Base-by-base conservation (phyloP, 768 basidiomycete genomes). In the Boletales sp. region DNA sequence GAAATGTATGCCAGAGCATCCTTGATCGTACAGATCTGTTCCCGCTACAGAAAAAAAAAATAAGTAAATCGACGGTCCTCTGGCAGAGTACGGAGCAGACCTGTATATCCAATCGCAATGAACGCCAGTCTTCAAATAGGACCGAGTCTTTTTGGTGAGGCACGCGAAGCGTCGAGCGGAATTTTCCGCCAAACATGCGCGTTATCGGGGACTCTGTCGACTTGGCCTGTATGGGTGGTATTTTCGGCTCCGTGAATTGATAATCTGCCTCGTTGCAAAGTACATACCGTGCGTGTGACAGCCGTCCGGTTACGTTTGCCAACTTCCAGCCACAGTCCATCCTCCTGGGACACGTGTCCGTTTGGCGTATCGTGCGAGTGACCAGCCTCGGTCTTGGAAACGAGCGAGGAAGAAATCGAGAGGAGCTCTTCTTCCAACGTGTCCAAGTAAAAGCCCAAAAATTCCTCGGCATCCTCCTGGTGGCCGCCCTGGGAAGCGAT, bases 391-490 rank as follows among this genome's bases (percentile, higher is more conserved):
- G 69, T 58, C 10, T 74, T 66, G 3, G 78, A 71, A 11, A 70
- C 66, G 14, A 84, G 60, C 0, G 82, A 75, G 7, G 81, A 73
- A 8, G 82, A 68, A n/a, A 95, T 69, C 4, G 77, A 74, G 4
- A 90, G 70, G 11, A 97, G 65, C 71, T 98, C 95, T 65, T 99
- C 95, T 66, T 95, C 92, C 6, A 99, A 73, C 0, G 93, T 90
- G 59, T 97, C 93, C 21, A 97, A 75, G 71, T 91, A 95, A 71
- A 97, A 97, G 4, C 95, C 95, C n/a, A 98, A 75, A 68, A 97
- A 98, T 69, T 99, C 95, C 68, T 99, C 94, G 10, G 94, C 95
- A 51, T 99, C 95, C 66, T 99, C 95, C 71, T 99, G 95, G 51
- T 93, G 90, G 0, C 94, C 94, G 34, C 90, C 83, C 81, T 92